phyloP scores from a whole-genome alignment of 352 stramenopile species.

The Peronospora farinosa region DNA sequence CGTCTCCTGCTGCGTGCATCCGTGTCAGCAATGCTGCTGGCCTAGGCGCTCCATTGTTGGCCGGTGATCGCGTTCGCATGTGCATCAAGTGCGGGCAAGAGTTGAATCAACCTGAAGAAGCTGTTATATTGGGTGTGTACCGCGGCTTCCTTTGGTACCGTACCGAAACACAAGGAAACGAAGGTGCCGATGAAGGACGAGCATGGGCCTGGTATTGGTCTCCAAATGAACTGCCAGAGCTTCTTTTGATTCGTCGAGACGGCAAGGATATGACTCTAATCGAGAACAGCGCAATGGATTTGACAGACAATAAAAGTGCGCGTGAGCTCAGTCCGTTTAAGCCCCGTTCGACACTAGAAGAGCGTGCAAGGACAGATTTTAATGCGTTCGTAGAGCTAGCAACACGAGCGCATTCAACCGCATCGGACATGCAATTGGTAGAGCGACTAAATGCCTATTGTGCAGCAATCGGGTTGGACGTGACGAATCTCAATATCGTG shows the following conservation, averaged over 20 bases:
- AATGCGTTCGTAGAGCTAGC: conserved; percentile 58
- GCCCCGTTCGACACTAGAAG: conserved; percentile 44
- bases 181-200: conserved; percentile 89
- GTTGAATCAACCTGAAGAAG: conserved; percentile 95
- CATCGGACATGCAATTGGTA: conserved; percentile 81
- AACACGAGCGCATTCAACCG: conserved; percentile 47
- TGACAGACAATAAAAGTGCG: conserved; percentile 38
- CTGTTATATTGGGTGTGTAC: conserved; percentile 91
- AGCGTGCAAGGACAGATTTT: conserved; percentile 41
- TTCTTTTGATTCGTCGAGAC: conserved; percentile 72
- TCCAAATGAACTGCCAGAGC: conserved; percentile 84
- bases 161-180: conserved; percentile 93
- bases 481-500: conserved; percentile 67
- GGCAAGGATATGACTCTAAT: conserved; percentile 85
- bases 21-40: conserved; percentile 84
- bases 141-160: conserved; percentile 92
- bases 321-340: conserved; percentile 37
- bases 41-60: conserved; percentile 84
- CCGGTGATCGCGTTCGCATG: conserved; percentile 91
- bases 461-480: conserved; percentile 70
- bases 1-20: conserved; percentile 84
- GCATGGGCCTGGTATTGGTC: conserved; percentile 95
- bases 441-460: conserved; percentile 80
- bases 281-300: conserved; percentile 66
- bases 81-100: conserved; percentile 90